These are phyloP conservation scores for Pyrenula aspistea DNA, from an alignment of 495 filamentous ascomycete species.

Conservation along the genomic window DNA sequence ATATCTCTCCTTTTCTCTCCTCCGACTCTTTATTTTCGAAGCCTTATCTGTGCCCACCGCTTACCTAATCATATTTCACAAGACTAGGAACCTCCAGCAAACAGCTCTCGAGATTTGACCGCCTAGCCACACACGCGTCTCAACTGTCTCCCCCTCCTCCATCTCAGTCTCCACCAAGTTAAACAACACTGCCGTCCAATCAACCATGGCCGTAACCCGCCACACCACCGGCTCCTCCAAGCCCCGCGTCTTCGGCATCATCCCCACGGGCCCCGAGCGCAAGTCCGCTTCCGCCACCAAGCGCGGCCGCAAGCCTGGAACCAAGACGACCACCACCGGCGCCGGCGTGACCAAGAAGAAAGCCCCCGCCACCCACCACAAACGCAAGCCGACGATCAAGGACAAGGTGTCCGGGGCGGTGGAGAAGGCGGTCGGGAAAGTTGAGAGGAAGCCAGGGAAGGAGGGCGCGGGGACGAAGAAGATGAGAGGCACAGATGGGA, in stretches of 20 bases:
- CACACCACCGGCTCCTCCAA: conserved; percentile 4
- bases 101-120: no score
- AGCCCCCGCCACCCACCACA: conserved; percentile 5
- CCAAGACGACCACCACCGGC: conserved; percentile 10
- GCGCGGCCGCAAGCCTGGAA: conserved; percentile 9
- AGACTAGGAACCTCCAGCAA: no score
- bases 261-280: conserved; percentile 4
- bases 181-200: not conserved
- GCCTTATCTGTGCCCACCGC: no score
- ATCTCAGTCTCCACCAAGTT: not conserved
- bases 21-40: no score
- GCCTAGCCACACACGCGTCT: no score
- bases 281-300: conserved; percentile 10
- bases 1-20: no score
- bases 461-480: conserved; percentile 24
- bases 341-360: conserved; percentile 6
- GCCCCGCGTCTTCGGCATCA: conserved; percentile 1
- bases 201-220: conserved; percentile 11
- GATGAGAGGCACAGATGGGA: conserved; percentile 19
- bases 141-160: no score
- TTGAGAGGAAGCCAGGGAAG: conserved; percentile 13
- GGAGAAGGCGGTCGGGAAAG: conserved; percentile 8
- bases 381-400: conserved; percentile 4
- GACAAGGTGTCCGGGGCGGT: conserved; percentile 13
- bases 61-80: no score